A percentile compares a stretch with the other conserved stretches of the same genome.
These are phyloP conservation scores for Pseudozyma sp. DNA, from an alignment of 1,284 basidiomycete genomes.

Conservation along the genomic window DNA sequence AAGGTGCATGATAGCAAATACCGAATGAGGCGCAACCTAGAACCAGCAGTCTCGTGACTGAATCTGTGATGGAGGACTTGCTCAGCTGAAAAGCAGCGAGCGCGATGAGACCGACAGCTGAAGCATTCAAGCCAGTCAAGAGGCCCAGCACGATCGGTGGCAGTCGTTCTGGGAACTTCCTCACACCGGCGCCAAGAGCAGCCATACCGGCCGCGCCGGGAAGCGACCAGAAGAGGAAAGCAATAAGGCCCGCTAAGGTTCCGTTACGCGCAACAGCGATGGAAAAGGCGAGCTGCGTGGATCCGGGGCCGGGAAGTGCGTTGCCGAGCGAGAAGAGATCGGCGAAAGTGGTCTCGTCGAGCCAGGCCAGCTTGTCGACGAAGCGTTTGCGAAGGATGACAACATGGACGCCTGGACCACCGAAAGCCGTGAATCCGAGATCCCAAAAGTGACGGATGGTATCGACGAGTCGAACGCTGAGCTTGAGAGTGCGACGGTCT, in stretches of 20 bases:
- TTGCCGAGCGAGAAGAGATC: slow-evolving; percentile 71
- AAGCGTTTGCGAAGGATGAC: slow-evolving; percentile 55
- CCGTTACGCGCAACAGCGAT: slow-evolving; percentile 69
- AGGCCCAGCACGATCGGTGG: slow-evolving; percentile 73
- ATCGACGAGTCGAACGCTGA: slow-evolving; percentile 46
- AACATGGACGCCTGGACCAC: slow-evolving; percentile 46
- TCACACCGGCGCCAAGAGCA: slow-evolving; percentile 72
- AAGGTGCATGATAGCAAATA: slow-evolving; percentile 72
- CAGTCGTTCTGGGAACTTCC: slow-evolving; percentile 71
- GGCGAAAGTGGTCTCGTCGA: slow-evolving; percentile 58
- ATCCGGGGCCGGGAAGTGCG: slow-evolving; percentile 71
- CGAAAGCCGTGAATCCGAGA: slow-evolving; percentile 55
- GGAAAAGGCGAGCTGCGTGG: slow-evolving; percentile 70
- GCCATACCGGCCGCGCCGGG: slow-evolving; percentile 74
- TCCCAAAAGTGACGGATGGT: slow-evolving; percentile 50
- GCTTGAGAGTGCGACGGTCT: slow-evolving; percentile 35
- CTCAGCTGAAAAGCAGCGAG: slow-evolving; percentile 74
- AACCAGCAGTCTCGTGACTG: slow-evolving; percentile 72
- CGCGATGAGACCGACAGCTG: slow-evolving; percentile 75
- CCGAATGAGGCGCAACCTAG: slow-evolving; percentile 72
- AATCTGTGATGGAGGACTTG: slow-evolving; percentile 72
- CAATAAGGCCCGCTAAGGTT: slow-evolving; percentile 68
- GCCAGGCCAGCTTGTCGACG: slow-evolving; percentile 56
- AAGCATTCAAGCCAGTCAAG: slow-evolving; percentile 74
- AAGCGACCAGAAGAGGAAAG: slow-evolving; percentile 70